Conservation (phyloP, 495 filamentous ascomycete species). For the Podospora pseudocomata region DNA sequence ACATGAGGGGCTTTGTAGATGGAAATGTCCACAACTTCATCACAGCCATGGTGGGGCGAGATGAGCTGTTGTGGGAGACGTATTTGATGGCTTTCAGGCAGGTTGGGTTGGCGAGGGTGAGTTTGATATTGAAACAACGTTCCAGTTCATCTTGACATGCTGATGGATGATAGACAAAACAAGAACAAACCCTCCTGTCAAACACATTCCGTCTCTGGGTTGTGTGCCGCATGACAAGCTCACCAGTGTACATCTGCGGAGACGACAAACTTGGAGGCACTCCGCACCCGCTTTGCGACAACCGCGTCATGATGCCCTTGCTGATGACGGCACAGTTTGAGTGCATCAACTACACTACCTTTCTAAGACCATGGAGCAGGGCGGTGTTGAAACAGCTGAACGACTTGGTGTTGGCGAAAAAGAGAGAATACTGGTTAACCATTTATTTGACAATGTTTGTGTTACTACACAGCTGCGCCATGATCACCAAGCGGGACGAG, state of each 20-base stretch:
- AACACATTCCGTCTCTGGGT: slow-evolving; percentile 31
- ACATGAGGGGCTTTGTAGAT: slow-evolving; percentile 26
- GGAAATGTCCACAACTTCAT: slow-evolving; percentile 20
- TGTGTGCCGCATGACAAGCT: slow-evolving; percentile 27
- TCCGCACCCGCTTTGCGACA: slow-evolving; percentile 13
- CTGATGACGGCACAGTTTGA: slow-evolving; percentile 32
- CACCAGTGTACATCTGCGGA: slow-evolving; percentile 25
- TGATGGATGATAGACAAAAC: slow-evolving; percentile 17
- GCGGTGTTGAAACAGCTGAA: slow-evolving; percentile 29
- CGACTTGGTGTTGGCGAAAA: slow-evolving; percentile 28
- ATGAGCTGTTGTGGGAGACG: slow-evolving; percentile 26
- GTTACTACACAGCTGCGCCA: slow-evolving; percentile 30
- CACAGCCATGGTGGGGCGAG: slow-evolving; percentile 12
- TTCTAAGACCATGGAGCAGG: slow-evolving; percentile 28
- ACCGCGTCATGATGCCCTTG: slow-evolving; percentile 24
- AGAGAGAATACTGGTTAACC: slow-evolving; percentile 31
- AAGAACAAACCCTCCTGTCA: slow-evolving; percentile 22
- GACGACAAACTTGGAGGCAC: slow-evolving; percentile 24
- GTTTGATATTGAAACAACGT: not conserved
- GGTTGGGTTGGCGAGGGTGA: slow-evolving; percentile 20
- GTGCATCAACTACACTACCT: slow-evolving; percentile 28
- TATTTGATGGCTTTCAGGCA: slow-evolving; percentile 26
- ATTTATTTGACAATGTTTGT: slow-evolving; percentile 30
- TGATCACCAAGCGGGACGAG: slow-evolving; percentile 25
- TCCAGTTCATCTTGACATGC: not conserved